phyloP scores from a whole-genome alignment of 139 green algal genomes.

The Picochlorum sp. region DNA sequence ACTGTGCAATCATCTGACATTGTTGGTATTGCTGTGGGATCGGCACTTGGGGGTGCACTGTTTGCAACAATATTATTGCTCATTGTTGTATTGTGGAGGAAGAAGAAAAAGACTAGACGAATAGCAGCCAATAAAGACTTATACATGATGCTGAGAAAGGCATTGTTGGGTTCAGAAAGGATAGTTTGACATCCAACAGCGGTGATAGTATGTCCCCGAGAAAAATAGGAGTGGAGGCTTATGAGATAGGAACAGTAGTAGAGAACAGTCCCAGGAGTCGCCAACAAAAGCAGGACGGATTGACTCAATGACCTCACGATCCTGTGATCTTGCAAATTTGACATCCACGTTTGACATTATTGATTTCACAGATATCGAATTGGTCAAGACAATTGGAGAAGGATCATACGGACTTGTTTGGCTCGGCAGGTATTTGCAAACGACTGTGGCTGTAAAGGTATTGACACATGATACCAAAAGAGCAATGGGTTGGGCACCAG shows the following conservation, averaged over 20 bases:
- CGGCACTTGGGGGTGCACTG: neutral
- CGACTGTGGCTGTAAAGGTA: slow-evolving; percentile 23
- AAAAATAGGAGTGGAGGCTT: no score
- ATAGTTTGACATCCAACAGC: neutral
- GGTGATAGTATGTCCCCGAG: neutral
- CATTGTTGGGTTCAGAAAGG: neutral
- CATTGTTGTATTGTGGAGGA: neutral
- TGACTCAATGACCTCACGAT: neutral
- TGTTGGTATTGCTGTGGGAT: slow-evolving; percentile 9
- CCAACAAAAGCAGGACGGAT: neutral
- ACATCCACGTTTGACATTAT: neutral
- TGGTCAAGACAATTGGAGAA: slow-evolving; percentile 22
- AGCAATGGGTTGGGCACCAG: neutral
- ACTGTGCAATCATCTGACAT: neutral
- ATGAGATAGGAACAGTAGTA: no score
- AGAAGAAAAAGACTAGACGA: neutral
- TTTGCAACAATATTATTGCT: neutral
- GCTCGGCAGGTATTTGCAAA: slow-evolving; percentile 22
- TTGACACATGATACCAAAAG: slow-evolving; percentile 5
- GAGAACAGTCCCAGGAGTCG: slow-evolving; percentile 4
- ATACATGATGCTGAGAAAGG: slow-evolving; percentile 8
- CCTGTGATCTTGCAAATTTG: neutral
- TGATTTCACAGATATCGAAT: slow-evolving; percentile 22
- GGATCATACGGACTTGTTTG: slow-evolving; percentile 32
- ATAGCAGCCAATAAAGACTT: neutral